phyloP scores from a whole-genome alignment of 2,329 filamentous ascomycete species.

The Coleophoma eucalyptorum region DNA sequence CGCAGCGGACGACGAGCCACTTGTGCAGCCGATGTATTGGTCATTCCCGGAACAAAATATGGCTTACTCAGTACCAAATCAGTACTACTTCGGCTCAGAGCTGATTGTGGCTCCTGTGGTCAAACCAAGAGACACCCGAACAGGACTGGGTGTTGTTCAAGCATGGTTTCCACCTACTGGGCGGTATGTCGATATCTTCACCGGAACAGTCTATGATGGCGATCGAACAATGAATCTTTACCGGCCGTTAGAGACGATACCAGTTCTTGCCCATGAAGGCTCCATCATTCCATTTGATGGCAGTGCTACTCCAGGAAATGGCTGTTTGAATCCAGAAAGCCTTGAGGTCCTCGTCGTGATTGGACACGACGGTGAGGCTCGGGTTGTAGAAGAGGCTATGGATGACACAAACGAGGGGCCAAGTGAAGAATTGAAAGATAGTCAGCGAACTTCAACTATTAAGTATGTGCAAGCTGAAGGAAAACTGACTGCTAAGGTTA shows the following conservation, averaged over 20 bases:
- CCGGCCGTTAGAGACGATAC: constrained; percentile 43
- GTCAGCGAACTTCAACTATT: constrained; percentile 4
- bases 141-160: constrained; percentile 42
- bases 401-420: constrained; percentile 1
- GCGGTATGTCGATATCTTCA: constrained; percentile 54
- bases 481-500: background rate
- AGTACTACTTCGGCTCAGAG: constrained; percentile 55
- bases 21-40: constrained; percentile 63
- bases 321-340: constrained; percentile 39
- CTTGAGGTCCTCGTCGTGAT: constrained; percentile 46
- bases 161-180: constrained; percentile 52
- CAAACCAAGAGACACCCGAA: constrained; percentile 40
- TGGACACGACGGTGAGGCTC: constrained; percentile 43
- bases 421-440: background rate
- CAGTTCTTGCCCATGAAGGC: constrained; percentile 52
- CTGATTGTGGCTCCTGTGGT: constrained; percentile 55
- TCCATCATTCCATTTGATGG: constrained; percentile 54
- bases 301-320: constrained; percentile 37
- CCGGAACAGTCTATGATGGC: constrained; percentile 53
- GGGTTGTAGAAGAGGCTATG: constrained; percentile 41
- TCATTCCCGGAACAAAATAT: constrained; percentile 44
- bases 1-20: constrained; percentile 40
- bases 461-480: constrained; percentile 8
- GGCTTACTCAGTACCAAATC: constrained; percentile 52
- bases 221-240: constrained; percentile 47